Base-by-base conservation (phyloP, 495 filamentous ascomycete genomes). In the Aspergillus campestris region DNA sequence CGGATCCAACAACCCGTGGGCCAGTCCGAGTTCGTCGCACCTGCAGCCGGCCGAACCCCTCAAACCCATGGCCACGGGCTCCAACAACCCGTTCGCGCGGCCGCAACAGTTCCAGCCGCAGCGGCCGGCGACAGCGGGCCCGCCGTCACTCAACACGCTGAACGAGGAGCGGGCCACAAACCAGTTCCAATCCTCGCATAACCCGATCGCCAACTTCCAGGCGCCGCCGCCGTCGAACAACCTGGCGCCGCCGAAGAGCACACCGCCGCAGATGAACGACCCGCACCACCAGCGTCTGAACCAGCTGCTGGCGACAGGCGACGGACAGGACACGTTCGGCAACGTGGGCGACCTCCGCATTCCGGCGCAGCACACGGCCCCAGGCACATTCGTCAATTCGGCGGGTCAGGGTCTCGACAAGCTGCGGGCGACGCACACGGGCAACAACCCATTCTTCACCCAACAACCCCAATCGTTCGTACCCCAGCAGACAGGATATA, bases 311-410 rank as follows among this genome's bases (percentile, higher is more conserved):
- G 77, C 86, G 7, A 73, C 73, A 15, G 89, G 92, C 45, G 94
- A 96, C 36, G 92, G 92, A 15, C 83, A 89, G 69, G 92, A 99
- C 60, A 97, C 94, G 1, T 99, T 95, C 61, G 92, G 92, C 42
- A 99, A 99, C 58, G 85, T 84, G 33, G 92, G 92, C 44, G 83
- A 97, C 43, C 74, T 95, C 29, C 89, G 92, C 63, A 94, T 99
- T 52, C 94, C 92, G 2, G 81, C 92, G 31, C 92, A 99, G 63
- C 92, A 99, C 65, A 99, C 92, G 0, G 89, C 92, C 1, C 94
- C 94, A 3, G 92, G 92, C 28, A 94, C 86, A 2, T 99, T 97
- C 57, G 85, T 99, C 66, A 99, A 96, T 67, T 91, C 84, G 50
- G 87, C 92, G 4, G 91, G 91, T 42, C 76, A 82, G 35, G 86